Base-by-base conservation (phyloP, 225 moss, liverwort and hornwort species). In the Lunularia cruciata region DNA sequence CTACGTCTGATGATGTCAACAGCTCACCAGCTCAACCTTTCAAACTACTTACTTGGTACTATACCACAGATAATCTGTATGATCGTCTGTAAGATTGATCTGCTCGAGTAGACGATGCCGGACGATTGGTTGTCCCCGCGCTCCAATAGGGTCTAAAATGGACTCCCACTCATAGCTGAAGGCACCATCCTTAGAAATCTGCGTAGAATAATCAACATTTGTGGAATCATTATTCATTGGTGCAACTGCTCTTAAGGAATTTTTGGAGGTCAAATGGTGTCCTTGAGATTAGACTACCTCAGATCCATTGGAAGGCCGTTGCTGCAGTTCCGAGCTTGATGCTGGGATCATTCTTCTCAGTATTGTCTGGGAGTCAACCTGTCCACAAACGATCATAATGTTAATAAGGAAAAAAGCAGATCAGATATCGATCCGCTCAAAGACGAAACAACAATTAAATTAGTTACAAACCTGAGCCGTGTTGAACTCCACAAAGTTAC, bases 61-160 rank as follows among this genome's bases (percentile, higher is more conserved):
- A 77, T 89, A 95, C 94, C 94, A 95, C 62, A 91, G 80, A 56
- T 95, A 95, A 68, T 95, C 94, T 28, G 94, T 82, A 42, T 57
- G n/a, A 57, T 95, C 94, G 45, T 86, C 85, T 10, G 94, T 95
- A 22, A 81, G 38, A 46, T 83, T 88, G 22, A 91, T 82, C 73
- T 91, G 94, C 75, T 95, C 94, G 37, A 91, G 85, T 6, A 8
- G 25, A 53, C 5, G 33, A 59, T 4, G 6, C n/a, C 78, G 85
- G 67, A 72, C 79, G 57, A 73, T 74, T 22, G 61, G 33, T 15
- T 18, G 15, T 58, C 18, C 33, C 8, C 3, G 35, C 34, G n/a
- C n/a, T n/a, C n/a, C n/a, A n/a, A n/a, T n/a, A n/a, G n/a, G n/a
- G n/a, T n/a, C n/a, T 59, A 8, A 28, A 59, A 25, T 27, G 52